Percentiles rank a stretch among this genome's conserved stretches.
Evolutionary conservation across 208 protist genomes (phyloP).

Genomic region (Entamoeba histolytica): DNA sequence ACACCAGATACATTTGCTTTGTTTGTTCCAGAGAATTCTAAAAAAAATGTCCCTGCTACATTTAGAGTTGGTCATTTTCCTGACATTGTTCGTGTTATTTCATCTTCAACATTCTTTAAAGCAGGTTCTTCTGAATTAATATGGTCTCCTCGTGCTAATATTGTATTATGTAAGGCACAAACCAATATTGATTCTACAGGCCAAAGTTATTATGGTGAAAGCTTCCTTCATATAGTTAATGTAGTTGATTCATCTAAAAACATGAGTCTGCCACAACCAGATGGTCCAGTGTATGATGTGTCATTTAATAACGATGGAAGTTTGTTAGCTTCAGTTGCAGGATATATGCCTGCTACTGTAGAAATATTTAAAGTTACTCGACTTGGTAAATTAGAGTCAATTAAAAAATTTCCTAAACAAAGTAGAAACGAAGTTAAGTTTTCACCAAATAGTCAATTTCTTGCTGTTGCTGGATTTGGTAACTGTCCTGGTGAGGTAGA

Average conservation of each 20-base stretch:
- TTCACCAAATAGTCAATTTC: background rate
- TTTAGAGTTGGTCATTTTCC: background rate
- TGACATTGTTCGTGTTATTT: background rate
- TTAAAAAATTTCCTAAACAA: background rate
- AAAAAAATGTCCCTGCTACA: background rate
- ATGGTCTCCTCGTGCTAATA: background rate
- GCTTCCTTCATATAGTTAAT: background rate
- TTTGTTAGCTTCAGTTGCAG: background rate
- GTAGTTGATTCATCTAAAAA: background rate
- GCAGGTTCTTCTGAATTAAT: background rate
- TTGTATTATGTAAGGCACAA: background rate
- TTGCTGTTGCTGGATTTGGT: background rate
- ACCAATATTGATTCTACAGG: background rate
- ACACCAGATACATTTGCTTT: background rate
- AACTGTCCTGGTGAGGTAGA: background rate
- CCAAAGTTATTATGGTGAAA: background rate
- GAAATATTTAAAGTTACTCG: background rate
- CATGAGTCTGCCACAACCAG: background rate
- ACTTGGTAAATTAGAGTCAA: background rate
- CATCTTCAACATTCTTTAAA: background rate
- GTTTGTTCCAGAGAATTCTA: background rate
- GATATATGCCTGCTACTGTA: background rate
- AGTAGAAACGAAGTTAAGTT: background rate
- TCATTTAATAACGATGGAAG: background rate
- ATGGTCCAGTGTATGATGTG: background rate